phyloP scores from a whole-genome alignment of 306 rosid genomes.

The Macrotyloma uniflorum region DNA sequence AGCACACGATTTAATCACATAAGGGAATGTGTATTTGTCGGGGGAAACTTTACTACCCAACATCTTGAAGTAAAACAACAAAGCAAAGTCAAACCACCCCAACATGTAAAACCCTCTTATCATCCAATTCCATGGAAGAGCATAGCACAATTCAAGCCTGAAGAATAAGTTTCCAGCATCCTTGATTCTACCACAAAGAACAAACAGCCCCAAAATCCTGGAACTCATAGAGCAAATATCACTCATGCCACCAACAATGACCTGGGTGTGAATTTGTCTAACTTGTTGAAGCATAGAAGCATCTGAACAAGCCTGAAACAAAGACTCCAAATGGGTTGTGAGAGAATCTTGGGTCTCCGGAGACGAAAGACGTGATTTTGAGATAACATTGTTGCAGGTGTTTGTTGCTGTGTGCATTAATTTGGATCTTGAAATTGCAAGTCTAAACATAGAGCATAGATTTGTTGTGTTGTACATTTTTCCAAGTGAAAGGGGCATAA shows the following conservation, averaged over 20 bases:
- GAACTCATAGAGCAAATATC: slow-evolving; percentile 38
- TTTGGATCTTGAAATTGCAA: slow-evolving; percentile 29
- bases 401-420: slow-evolving; percentile 28
- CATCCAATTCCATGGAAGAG: slow-evolving; percentile 87
- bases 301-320: slow-evolving; percentile 55
- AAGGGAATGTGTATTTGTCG: slow-evolving; percentile 86
- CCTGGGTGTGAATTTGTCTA: slow-evolving; percentile 66
- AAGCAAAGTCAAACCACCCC: slow-evolving; percentile 61
- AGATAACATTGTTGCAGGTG: slow-evolving; percentile 13
- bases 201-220: slow-evolving; percentile 66
- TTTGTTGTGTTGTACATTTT: slow-evolving; percentile 34
- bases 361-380: slow-evolving; percentile 13
- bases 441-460: slow-evolving; percentile 17
- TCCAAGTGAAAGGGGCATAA: not conserved
- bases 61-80: slow-evolving; percentile 84
- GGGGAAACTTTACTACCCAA: slow-evolving; percentile 65
- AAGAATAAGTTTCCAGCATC: slow-evolving; percentile 69
- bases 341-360: slow-evolving; percentile 38
- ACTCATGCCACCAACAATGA: slow-evolving; percentile 52
- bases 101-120: slow-evolving; percentile 66
- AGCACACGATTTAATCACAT: slow-evolving; percentile 78
- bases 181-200: slow-evolving; percentile 57
- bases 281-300: slow-evolving; percentile 57
- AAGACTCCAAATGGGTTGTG: slow-evolving; percentile 43
- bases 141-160: slow-evolving; percentile 49